Conservation (phyloP, 495 filamentous ascomycete species). For the Penicillium taxi region DNA sequence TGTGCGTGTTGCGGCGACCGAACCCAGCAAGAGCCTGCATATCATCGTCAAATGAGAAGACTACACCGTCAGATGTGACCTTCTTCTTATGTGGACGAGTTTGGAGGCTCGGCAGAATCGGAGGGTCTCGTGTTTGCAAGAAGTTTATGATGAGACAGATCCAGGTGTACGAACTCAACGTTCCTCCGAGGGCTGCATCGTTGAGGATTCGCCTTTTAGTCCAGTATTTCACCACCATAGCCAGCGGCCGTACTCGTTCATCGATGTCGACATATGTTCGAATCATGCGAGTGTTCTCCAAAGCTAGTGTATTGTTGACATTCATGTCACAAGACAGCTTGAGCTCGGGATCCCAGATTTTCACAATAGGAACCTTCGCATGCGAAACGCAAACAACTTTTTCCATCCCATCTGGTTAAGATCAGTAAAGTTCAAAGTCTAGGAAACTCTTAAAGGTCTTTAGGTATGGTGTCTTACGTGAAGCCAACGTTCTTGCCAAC, state of each 20-base stretch:
- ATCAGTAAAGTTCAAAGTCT: background rate
- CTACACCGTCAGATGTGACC: conserved; percentile 49
- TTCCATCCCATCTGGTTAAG: conserved; percentile 77
- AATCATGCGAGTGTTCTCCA: conserved; percentile 98
- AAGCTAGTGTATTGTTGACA: conserved; percentile 87
- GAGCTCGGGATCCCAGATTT: conserved; percentile 95
- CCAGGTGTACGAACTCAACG: conserved; percentile 98
- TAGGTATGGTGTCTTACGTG: conserved; percentile 49
- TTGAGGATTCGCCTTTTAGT: conserved; percentile 86
- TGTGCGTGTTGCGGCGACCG: conserved; percentile 74
- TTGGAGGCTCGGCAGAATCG: conserved; percentile 81
- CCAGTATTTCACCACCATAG: conserved; percentile 97
- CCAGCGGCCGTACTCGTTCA: conserved; percentile 78
- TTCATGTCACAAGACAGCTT: conserved; percentile 95
- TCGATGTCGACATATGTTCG: conserved; percentile 95
- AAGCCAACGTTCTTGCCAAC: conserved; percentile 73
- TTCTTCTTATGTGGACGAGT: conserved; percentile 59
- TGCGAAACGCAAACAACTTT: conserved; percentile 86
- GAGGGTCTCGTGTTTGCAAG: conserved; percentile 80
- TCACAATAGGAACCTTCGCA: conserved; percentile 96
- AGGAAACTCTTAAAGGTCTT: background rate
- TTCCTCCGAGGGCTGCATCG: conserved; percentile 90
- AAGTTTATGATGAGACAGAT: conserved; percentile 98
- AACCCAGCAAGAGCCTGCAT: conserved; percentile 61
- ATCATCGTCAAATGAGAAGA: conserved; percentile 79